Percentiles rank a stretch among this genome's conserved stretches.
Conservation (phyloP, 2,329 filamentous ascomycete genomes). For the Exophiala bonariae region DNA sequence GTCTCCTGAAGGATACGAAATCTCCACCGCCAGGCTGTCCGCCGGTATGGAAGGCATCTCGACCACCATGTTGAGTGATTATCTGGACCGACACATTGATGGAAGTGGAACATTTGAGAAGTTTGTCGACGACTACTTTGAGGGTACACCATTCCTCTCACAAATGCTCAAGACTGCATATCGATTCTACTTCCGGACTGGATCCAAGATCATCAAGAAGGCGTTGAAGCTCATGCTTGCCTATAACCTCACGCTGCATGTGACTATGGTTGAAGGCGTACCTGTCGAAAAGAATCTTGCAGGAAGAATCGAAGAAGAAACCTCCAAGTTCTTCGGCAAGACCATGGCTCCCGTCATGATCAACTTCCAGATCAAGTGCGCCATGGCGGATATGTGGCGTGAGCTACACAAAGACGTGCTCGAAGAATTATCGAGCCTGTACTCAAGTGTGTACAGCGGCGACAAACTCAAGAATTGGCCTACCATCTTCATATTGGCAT, state of each 20-base stretch:
- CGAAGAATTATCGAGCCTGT: constrained; percentile 86
- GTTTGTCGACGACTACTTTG: constrained; percentile 94
- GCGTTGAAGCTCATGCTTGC: constrained; percentile 91
- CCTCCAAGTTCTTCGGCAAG: constrained; percentile 85
- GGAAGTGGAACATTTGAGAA: constrained; percentile 85
- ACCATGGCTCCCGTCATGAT: constrained; percentile 96
- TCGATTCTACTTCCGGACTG: constrained; percentile 86
- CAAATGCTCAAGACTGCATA: constrained; percentile 96
- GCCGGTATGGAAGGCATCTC: constrained; percentile 88
- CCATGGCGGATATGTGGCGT: constrained; percentile 96
- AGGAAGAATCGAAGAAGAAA: constrained; percentile 81
- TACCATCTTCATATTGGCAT: constrained; percentile 95
- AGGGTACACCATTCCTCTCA: constrained; percentile 90
- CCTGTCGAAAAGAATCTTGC: constrained; percentile 75
- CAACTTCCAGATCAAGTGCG: constrained; percentile 99
- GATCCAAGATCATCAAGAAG: constrained; percentile 87
- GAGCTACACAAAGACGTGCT: constrained; percentile 95
- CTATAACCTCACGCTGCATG: constrained; percentile 92
- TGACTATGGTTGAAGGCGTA: constrained; percentile 90
- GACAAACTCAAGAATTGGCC: constrained; percentile 99
- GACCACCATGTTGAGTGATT: constrained; percentile 77
- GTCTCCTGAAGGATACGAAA: constrained; percentile 72
- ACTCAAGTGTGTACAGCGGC: constrained; percentile 96
- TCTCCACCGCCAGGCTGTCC: constrained; percentile 83
- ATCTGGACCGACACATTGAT: constrained; percentile 93